Percentiles rank a stretch among this genome's conserved stretches.
Conservation (phyloP, 2,329 filamentous ascomycete species). For the Cryphonectria carpinicola region DNA sequence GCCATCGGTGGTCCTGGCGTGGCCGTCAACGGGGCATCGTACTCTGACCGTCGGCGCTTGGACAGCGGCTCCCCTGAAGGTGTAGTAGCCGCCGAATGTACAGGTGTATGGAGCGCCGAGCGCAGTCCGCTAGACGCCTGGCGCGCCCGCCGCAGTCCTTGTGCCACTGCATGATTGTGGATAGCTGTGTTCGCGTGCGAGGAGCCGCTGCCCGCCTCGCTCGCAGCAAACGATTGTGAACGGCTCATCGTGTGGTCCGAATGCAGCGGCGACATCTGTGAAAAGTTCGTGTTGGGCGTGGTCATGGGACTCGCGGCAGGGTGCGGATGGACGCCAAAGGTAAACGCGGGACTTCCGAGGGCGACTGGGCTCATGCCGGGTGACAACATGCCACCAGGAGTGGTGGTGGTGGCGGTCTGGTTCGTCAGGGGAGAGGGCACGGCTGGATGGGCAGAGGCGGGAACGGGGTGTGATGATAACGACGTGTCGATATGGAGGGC, state of each 20-base stretch:
- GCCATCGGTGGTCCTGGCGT: neutral
- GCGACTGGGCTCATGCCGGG: neutral
- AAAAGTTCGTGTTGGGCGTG: neutral
- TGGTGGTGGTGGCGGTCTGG: neutral
- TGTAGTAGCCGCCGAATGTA: neutral
- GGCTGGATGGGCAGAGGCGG: neutral
- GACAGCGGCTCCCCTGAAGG: neutral
- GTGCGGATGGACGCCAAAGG: neutral
- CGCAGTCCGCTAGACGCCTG: neutral
- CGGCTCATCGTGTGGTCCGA: neutral
- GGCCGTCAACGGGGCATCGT: neutral
- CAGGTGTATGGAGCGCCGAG: neutral
- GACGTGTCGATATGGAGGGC: neutral
- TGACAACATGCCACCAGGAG: neutral
- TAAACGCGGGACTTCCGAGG: neutral
- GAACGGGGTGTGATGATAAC: neutral
- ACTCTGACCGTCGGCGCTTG: slow-evolving; percentile 11
- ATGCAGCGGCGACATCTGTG: neutral
- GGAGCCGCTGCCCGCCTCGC: neutral
- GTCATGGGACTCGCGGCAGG: neutral
- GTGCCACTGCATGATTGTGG: neutral
- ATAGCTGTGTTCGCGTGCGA: neutral
- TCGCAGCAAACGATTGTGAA: slow-evolving; percentile 1
- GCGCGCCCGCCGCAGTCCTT: neutral
- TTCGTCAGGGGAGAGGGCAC: neutral